These are phyloP conservation scores for Diaporthe vaccinii DNA, from an alignment of 2,329 filamentous ascomycete genomes.

Conservation along the genomic window DNA sequence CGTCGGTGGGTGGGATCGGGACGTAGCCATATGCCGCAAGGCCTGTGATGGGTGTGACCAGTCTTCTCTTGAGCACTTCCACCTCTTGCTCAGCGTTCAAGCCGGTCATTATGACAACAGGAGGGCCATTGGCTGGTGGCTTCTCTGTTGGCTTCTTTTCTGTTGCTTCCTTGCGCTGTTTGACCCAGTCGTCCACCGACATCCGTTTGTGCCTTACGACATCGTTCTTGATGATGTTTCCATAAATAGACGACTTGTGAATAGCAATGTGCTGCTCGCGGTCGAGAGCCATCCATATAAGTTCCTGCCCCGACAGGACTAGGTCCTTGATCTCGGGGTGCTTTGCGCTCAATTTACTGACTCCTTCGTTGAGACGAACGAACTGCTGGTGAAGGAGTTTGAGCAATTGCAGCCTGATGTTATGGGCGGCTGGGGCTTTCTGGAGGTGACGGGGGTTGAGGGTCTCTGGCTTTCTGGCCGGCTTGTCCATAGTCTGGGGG, in stretches of 20 bases:
- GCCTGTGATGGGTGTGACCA: conserved; percentile 74
- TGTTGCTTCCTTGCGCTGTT: conserved; percentile 63
- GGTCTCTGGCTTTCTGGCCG: conserved; percentile 59
- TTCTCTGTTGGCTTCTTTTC: conserved; percentile 50
- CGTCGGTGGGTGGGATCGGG: conserved; percentile 72
- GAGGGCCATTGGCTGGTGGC: conserved; percentile 51
- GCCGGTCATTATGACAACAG: conserved; percentile 76
- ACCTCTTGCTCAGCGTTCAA: conserved; percentile 78
- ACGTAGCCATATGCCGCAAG: conserved; percentile 84
- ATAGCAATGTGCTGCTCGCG: conserved; percentile 83
- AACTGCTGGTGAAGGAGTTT: conserved; percentile 76
- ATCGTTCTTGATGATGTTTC: conserved; percentile 85
- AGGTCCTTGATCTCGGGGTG: conserved; percentile 63
- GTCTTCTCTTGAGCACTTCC: conserved; percentile 66
- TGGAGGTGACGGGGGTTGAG: conserved; percentile 78
- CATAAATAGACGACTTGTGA: conserved; percentile 79
- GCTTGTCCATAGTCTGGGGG: conserved; percentile 35
- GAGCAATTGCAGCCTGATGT: conserved; percentile 69
- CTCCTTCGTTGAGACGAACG: conserved; percentile 74
- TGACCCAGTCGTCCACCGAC: conserved; percentile 78
- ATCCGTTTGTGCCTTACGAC: conserved; percentile 84
- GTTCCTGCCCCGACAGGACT: conserved; percentile 72
- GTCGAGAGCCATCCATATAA: conserved; percentile 78
- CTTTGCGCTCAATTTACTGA: conserved; percentile 65
- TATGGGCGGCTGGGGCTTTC: conserved; percentile 68